Evolutionary conservation across 1,284 basidiomycete genomes (phyloP), one percentile per base, ranked within the genome.

Genomic region (Somion occarium): DNA sequence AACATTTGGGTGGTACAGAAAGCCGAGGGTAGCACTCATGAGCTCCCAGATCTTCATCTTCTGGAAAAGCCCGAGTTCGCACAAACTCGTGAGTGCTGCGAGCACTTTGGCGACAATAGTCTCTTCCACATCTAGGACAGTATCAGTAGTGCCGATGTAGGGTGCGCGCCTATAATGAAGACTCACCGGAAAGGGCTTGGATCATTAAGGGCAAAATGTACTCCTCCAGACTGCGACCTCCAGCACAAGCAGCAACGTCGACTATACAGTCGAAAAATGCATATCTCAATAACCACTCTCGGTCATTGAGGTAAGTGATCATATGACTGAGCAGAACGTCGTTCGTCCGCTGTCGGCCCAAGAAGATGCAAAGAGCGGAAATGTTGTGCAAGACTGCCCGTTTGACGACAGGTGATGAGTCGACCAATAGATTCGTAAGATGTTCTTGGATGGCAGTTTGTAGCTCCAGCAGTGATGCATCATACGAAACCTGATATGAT

Each of bases 251-350:
- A 4, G 93, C 96, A 2, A 99, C 92, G 53, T 92, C 92, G 5
- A 97, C 91, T 23, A 98, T 93, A 55, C 91, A 91, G 64, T 97
- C 93, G 62, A 98, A 98, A 67, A 99, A 98, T 0, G 92, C 91
- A 57, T 87, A 82, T 1, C 97, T 79, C 42, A 99, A 71, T 20
- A 90, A 70, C 95, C 96, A 98, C 63, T 97, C 93, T 9, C 91
- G 76, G 61, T 98, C 95, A 64, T 99, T 99, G 59, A 99, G 78
- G 63, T 98, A 99, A 0, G 97, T 99, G 66, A 99, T 95, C 86
- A 99, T 96, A 66, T 99, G 95, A 59, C 93, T 94, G 19, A 99
- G 74, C 4, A 99, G 74, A 2, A 96, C 89, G 60, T 99, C 95
- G 69, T 97, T 96, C 1, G 97, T 96, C 64, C 87, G 89, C 63